Evolutionary conservation across 305 asterid species (phyloP).

Genomic region (Plantago lanceolata): DNA sequence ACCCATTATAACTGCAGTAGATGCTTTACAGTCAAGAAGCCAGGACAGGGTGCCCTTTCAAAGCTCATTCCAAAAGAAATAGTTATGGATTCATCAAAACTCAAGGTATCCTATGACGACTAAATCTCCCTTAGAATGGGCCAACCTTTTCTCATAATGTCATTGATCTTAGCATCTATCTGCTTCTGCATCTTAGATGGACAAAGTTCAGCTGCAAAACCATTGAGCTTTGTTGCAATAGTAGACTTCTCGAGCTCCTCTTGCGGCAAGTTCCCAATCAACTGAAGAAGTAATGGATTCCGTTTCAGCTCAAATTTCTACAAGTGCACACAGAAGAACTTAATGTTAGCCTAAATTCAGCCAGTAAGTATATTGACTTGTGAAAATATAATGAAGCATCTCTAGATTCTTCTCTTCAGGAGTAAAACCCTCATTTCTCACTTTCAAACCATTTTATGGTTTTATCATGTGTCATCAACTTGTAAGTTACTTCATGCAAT

Average conservation of each 20-base stretch:
- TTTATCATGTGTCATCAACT: not conserved
- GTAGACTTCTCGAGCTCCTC: slow-evolving; percentile 83
- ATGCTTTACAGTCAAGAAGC: not conserved
- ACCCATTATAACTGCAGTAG: not conserved
- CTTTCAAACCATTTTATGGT: not conserved
- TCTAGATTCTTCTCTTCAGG: not conserved
- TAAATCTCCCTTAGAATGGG: slow-evolving; percentile 75
- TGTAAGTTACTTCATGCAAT: too few species aligned
- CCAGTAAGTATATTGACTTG: not conserved
- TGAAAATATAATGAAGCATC: slow-evolving; percentile 2
- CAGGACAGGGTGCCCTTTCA: not conserved
- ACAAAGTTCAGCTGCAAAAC: slow-evolving; percentile 91
- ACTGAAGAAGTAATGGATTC: slow-evolving; percentile 71
- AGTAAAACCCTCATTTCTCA: not conserved
- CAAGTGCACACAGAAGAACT: slow-evolving; percentile 20
- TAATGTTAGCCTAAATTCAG: slow-evolving; percentile 16
- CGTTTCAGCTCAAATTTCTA: slow-evolving; percentile 96
- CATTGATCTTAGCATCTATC: slow-evolving; percentile 69
- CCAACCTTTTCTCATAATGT: slow-evolving; percentile 81
- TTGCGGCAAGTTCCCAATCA: slow-evolving; percentile 81
- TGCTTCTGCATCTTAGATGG: slow-evolving; percentile 61
- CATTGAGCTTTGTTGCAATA: slow-evolving; percentile 76
- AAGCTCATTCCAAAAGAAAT: slow-evolving; percentile 1
- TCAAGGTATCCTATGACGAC: not conserved
- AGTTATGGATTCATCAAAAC: not conserved